phyloP scores from a whole-genome alignment of 805 yeast species.

The Candida ascalaphidarum region DNA sequence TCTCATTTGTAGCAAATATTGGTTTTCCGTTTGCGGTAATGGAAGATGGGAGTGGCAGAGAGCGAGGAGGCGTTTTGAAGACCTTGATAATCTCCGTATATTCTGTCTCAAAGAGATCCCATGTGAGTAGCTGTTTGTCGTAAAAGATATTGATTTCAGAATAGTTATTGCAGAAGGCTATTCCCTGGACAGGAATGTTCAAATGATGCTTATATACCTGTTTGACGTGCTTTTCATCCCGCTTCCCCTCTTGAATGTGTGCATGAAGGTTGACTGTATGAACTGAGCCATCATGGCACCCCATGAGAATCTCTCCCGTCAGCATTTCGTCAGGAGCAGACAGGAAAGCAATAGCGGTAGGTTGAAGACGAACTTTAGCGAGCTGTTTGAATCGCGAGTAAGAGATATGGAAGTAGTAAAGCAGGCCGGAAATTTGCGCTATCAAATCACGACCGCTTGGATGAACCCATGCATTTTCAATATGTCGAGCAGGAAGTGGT shows the following conservation, averaged over 20 bases:
- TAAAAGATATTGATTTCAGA: conserved; percentile 16
- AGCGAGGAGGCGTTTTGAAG: conserved; percentile 14
- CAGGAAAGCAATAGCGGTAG: too few relatives aligned
- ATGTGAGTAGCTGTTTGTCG: conserved; percentile 10
- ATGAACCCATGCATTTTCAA: too few relatives aligned
- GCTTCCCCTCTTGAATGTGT: conserved; percentile 15
- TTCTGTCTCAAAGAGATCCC: conserved; percentile 27
- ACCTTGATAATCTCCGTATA: conserved; percentile 19
- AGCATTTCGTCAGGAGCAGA: too few relatives aligned
- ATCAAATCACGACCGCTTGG: too few relatives aligned
- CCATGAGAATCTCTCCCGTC: too few relatives aligned
- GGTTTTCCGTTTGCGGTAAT: conserved; percentile 6
- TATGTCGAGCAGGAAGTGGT: too few relatives aligned
- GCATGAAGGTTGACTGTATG: too few relatives aligned
- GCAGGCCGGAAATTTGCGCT: too few relatives aligned
- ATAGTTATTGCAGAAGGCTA: conserved; percentile 11
- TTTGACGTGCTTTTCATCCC: conserved; percentile 28
- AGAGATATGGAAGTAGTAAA: too few relatives aligned
- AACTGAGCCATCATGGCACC: too few relatives aligned
- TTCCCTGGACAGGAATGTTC: conserved; percentile 6
- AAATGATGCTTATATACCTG: conserved; percentile 12
- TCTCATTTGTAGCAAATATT: conserved; percentile 21
- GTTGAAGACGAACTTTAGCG: too few relatives aligned
- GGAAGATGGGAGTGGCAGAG: conserved; percentile 5
- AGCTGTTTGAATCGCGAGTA: too few relatives aligned